These are phyloP conservation scores for Teratosphaeria epicoccoides DNA, from an alignment of 2,329 filamentous ascomycete genomes.

Conservation along the genomic window DNA sequence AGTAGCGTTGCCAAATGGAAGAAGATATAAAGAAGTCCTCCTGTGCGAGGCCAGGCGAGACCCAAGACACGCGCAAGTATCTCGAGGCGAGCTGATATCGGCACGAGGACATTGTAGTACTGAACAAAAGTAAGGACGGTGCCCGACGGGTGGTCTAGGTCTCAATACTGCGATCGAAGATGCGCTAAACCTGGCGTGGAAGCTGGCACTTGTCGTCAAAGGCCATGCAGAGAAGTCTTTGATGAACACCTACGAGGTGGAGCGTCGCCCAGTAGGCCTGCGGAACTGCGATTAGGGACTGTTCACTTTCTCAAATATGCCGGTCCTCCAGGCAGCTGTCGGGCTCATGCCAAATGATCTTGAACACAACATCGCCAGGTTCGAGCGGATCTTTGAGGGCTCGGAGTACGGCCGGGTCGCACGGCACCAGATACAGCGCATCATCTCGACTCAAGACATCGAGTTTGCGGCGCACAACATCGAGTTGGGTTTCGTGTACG, in stretches of 20 bases:
- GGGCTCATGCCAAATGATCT: background rate
- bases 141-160: slow-evolving; percentile 18
- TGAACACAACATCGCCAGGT: background rate
- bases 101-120: no score
- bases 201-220: slow-evolving; percentile 9
- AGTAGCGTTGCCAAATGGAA: background rate
- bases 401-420: background rate
- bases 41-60: background rate
- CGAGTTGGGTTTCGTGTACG: background rate
- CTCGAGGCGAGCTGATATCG: background rate
- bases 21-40: background rate
- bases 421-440: background rate
- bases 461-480: background rate
- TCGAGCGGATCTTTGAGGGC: background rate
- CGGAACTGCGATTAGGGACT: background rate
- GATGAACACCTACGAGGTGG: slow-evolving; percentile 11
- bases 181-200: slow-evolving; percentile 29
- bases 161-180: slow-evolving; percentile 31
- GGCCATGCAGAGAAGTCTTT: slow-evolving; percentile 7
- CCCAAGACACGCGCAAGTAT: background rate
- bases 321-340: background rate
- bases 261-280: slow-evolving; percentile 9
- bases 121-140: background rate
- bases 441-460: background rate
- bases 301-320: background rate